Conservation (phyloP, 1,284 basidiomycete species). For the Chondrostereum purpureum region DNA sequence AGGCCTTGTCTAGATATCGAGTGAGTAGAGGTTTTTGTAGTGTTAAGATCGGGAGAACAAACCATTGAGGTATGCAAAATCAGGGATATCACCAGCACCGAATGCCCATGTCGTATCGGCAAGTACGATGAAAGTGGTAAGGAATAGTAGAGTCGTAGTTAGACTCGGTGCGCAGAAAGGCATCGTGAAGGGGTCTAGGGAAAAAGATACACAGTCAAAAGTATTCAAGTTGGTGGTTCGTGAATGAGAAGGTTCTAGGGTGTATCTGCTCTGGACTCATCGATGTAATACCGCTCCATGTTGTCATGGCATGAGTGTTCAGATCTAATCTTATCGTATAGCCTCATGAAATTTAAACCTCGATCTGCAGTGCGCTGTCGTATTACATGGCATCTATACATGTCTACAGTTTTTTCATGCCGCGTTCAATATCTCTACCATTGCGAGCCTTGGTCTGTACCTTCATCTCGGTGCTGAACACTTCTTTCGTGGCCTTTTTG, state of each 20-base stretch:
- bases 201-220: background rate
- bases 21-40: constrained; percentile 4
- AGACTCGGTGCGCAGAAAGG: constrained; percentile 21
- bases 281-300: background rate
- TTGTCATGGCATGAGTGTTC: background rate
- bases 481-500: constrained; percentile 76
- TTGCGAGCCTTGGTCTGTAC: constrained; percentile 49
- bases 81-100: constrained; percentile 57
- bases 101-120: constrained; percentile 45
- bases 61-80: constrained; percentile 57
- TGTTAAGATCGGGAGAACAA: constrained; percentile 12
- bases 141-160: constrained; percentile 33
- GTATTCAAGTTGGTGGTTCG: background rate
- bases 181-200: no score
- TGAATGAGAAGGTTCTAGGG: no score
- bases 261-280: no score
- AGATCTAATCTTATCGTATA: background rate
- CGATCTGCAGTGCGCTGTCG: background rate
- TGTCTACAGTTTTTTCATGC: constrained; percentile 34
- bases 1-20: constrained; percentile 50
- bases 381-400: background rate
- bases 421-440: constrained; percentile 39
- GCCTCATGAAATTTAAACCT: no score
- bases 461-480: constrained; percentile 72
- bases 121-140: constrained; percentile 40